Conservation (phyloP, 495 filamentous ascomycete species). For the Friedmanniomyces simplex region DNA sequence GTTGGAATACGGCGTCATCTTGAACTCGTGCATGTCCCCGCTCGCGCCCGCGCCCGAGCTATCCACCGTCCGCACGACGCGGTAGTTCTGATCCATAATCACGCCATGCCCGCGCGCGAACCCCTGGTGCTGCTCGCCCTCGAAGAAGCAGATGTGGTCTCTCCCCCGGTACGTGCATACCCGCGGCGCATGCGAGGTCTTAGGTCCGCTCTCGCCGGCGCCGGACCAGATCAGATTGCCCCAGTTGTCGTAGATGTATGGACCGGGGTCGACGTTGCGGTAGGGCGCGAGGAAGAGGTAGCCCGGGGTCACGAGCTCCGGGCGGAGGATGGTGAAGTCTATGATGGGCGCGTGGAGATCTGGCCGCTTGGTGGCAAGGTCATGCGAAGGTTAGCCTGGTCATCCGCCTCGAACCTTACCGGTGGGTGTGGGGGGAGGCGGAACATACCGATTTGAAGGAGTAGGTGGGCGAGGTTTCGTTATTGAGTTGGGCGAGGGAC, state of each 20-base stretch:
- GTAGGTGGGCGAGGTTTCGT: conserved; percentile 16
- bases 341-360: conserved; percentile 27
- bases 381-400: not conserved
- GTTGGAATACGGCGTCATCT: conserved; percentile 17
- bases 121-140: conserved; percentile 43
- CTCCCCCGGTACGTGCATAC: conserved; percentile 32
- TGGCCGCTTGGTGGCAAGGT: conserved; percentile 21
- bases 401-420: not conserved
- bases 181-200: conserved; percentile 25
- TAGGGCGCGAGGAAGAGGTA: conserved; percentile 29
- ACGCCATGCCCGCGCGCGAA: conserved; percentile 45
- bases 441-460: conserved; percentile 20
- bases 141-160: conserved; percentile 45
- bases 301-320: conserved; percentile 24
- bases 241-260: conserved; percentile 28
- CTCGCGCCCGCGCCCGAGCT: conserved; percentile 9
- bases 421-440: no score
- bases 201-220: conserved; percentile 20
- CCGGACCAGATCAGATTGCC: conserved; percentile 28
- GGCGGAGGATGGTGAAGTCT: conserved; percentile 19
- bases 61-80: conserved; percentile 35
- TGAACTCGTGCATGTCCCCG: conserved; percentile 22
- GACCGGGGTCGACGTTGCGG: conserved; percentile 24
- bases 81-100: conserved; percentile 43
- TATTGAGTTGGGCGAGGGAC: conserved; percentile 13